Percentiles rank a stretch among this genome's conserved stretches.
phyloP scores from a whole-genome alignment of 2,329 filamentous ascomycete genomes.

The Fusarium pseudocircinatum region DNA sequence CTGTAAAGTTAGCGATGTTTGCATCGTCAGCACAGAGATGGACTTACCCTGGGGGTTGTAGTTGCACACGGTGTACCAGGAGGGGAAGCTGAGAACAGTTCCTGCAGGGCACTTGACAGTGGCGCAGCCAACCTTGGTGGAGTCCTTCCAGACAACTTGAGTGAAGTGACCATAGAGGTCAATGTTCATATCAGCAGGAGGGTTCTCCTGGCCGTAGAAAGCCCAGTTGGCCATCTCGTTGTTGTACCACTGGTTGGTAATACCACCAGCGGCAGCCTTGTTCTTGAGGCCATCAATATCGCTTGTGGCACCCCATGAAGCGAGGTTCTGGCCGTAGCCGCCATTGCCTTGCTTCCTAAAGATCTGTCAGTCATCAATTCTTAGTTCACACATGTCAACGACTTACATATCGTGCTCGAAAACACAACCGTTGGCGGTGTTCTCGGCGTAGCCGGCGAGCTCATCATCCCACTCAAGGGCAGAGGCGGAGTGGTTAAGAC shows the following conservation, averaged over 20 bases:
- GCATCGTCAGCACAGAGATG: not conserved
- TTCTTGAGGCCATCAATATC: slow-evolving; percentile 53
- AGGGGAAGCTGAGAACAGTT: slow-evolving; percentile 59
- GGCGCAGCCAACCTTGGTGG: slow-evolving; percentile 61
- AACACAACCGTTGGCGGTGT: slow-evolving; percentile 72
- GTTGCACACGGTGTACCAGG: slow-evolving; percentile 90
- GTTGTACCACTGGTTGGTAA: slow-evolving; percentile 91
- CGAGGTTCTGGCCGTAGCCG: slow-evolving; percentile 92
- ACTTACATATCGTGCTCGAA: slow-evolving; percentile 82
- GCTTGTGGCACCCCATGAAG: slow-evolving; percentile 63
- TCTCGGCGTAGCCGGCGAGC: slow-evolving; percentile 71
- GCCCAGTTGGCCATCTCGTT: slow-evolving; percentile 71
- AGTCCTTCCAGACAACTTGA: slow-evolving; percentile 55
- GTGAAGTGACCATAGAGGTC: slow-evolving; percentile 68
- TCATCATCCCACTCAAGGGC: slow-evolving; percentile 72
- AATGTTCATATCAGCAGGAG: slow-evolving; percentile 70
- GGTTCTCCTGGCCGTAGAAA: slow-evolving; percentile 66
- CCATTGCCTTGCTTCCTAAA: slow-evolving; percentile 64
- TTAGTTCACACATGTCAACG: not conserved
- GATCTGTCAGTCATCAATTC: slow-evolving; percentile 45
- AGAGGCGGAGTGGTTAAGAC: slow-evolving; percentile 78
- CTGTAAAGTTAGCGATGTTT: slow-evolving; percentile 43
- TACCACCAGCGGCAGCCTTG: slow-evolving; percentile 70
- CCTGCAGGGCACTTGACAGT: slow-evolving; percentile 73
- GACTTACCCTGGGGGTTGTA: slow-evolving; percentile 77